These are phyloP conservation scores for Erigeron philadelphicus DNA, from an alignment of 140 eudicot species.

Conservation along the genomic window DNA sequence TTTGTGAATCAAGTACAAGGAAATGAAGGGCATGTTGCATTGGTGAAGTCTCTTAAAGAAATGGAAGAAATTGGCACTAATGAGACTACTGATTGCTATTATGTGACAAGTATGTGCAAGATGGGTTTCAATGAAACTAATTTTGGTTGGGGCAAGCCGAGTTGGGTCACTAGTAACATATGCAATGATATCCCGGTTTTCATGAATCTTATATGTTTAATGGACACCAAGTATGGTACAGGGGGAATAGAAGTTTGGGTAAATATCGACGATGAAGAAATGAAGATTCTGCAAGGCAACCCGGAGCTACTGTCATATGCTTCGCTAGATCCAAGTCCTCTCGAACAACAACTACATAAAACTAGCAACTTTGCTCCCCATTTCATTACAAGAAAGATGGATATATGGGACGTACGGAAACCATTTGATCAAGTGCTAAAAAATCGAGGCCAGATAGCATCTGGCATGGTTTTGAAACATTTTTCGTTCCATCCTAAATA, in stretches of 20 bases:
- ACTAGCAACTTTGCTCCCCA: too few relatives aligned
- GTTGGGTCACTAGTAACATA: conserved; percentile 24
- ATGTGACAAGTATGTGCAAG: conserved; percentile 38
- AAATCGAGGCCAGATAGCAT: too few relatives aligned
- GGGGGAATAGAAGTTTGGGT: conserved; percentile 47
- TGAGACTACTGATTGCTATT: conserved; percentile 5
- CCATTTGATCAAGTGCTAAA: too few relatives aligned
- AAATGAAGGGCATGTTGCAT: conserved; percentile 27
- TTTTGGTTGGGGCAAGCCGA: conserved; percentile 50
- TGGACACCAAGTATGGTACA: conserved; percentile 31
- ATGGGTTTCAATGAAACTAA: conserved; percentile 32
- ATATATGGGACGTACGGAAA: too few relatives aligned
- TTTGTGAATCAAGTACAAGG: conserved; percentile 29
- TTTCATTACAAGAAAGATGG: too few relatives aligned
- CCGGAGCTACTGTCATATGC: conserved; percentile 12
- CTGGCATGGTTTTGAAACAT: too few relatives aligned
- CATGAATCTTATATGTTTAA: conserved; percentile 28
- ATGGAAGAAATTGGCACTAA: conserved; percentile 9
- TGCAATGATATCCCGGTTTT: conserved; percentile 4
- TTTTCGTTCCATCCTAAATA: too few relatives aligned
- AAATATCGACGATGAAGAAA: conserved; percentile 29
- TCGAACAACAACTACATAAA: not conserved
- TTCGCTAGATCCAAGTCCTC: conserved; percentile 12
- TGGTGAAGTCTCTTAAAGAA: conserved; percentile 11
- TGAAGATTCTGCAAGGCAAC: conserved; percentile 14